These are phyloP conservation scores for Cytospora schulzeri DNA, from an alignment of 2,329 filamentous ascomycete genomes.

Conservation along the genomic window DNA sequence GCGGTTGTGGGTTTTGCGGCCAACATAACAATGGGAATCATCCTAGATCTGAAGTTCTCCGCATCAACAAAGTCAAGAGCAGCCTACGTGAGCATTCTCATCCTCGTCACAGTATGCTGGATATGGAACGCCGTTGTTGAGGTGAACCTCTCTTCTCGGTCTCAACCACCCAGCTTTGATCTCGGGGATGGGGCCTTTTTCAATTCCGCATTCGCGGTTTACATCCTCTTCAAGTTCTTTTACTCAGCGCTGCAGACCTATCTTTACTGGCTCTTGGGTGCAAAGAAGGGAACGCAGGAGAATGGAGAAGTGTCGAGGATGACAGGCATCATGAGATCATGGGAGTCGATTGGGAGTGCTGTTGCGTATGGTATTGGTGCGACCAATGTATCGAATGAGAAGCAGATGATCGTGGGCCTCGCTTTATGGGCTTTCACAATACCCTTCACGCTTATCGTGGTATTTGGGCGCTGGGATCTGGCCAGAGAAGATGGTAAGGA, in stretches of 20 bases:
- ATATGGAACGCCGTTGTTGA: constrained; percentile 21
- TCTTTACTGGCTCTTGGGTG: constrained; percentile 33
- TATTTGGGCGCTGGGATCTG: constrained; percentile 11
- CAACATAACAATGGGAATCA: constrained; percentile 4
- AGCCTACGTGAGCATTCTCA: constrained; percentile 10
- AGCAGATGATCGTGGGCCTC: constrained; percentile 38
- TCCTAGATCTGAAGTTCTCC: constrained; percentile 18
- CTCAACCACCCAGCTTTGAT: constrained; percentile 21
- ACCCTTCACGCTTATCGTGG: constrained; percentile 14
- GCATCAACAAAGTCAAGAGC: constrained; percentile 4
- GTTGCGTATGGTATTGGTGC: constrained; percentile 38
- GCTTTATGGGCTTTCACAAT: constrained; percentile 36
- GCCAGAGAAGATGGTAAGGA: neutral
- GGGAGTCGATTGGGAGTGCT: constrained; percentile 38
- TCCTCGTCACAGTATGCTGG: constrained; percentile 19
- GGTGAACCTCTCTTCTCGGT: constrained; percentile 11
- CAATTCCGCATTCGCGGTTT: constrained; percentile 28
- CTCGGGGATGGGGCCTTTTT: constrained; percentile 10
- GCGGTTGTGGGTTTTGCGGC: constrained; percentile 41
- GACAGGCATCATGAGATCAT: constrained; percentile 37
- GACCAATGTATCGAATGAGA: constrained; percentile 35
- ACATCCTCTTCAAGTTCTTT: constrained; percentile 33
- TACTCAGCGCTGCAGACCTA: constrained; percentile 33
- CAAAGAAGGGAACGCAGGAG: constrained; percentile 33
- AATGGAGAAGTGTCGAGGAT: constrained; percentile 38